Percentiles rank a stretch among this genome's conserved stretches.
Evolutionary conservation across 2,329 filamentous ascomycete genomes (phyloP).

Genomic region (Fusarium sp.): DNA sequence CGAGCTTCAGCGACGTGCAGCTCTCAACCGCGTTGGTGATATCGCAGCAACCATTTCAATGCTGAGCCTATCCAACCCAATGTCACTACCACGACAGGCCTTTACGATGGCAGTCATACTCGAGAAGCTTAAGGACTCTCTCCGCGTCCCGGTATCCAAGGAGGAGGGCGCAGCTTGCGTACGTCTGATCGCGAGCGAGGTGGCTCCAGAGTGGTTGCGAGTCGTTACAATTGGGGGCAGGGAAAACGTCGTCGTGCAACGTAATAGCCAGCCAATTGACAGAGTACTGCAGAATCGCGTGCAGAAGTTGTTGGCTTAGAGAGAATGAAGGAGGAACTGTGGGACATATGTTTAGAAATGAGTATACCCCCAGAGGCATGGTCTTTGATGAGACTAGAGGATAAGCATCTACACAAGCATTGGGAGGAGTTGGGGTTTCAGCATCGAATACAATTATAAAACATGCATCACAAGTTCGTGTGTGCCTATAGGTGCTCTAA

Average conservation of each 20-base stretch:
- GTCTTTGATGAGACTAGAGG: constrained; percentile 11
- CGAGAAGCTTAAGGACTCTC: constrained; percentile 75
- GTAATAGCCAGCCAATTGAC: constrained; percentile 56
- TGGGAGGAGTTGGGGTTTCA: constrained; percentile 35
- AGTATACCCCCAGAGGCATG: constrained; percentile 35
- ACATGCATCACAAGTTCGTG: constrained; percentile 4
- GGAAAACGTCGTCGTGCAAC: constrained; percentile 70
- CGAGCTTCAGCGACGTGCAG: constrained; percentile 71
- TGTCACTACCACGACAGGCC: constrained; percentile 67
- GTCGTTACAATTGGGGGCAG: constrained; percentile 64
- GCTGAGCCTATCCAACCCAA: constrained; percentile 67
- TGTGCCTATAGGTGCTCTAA: constrained; percentile 16
- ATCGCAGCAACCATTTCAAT: constrained; percentile 76
- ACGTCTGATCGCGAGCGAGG: constrained; percentile 64
- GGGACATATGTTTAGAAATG: constrained; percentile 17
- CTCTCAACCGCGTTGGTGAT: constrained; percentile 76
- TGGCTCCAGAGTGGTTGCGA: constrained; percentile 68
- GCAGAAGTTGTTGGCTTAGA: constrained; percentile 50
- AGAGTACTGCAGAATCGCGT: constrained; percentile 55
- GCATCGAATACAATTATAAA: constrained; percentile 17
- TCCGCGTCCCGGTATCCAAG: constrained; percentile 65
- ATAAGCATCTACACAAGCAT: constrained; percentile 37
- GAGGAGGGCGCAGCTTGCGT: constrained; percentile 66
- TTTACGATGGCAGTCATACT: constrained; percentile 74
- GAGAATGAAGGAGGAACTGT: neutral